Evolutionary conservation across 2,329 filamentous ascomycete genomes (phyloP).

Genomic region (Calonectria pseudoturangicola): DNA sequence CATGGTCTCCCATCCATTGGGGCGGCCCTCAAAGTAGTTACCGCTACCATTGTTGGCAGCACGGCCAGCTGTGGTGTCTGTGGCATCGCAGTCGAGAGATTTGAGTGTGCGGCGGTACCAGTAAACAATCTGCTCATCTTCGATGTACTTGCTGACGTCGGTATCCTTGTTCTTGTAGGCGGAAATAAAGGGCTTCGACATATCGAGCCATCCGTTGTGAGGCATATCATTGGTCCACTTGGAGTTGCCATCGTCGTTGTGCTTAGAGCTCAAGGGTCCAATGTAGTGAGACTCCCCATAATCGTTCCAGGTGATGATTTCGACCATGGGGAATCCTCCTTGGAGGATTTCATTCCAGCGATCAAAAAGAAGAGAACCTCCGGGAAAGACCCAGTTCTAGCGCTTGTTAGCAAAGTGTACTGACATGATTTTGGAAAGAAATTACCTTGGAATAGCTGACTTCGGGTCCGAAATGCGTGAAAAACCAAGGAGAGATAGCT

Average conservation of each 20-base stretch:
- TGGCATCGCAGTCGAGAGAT: constrained; percentile 68
- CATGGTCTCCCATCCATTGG: constrained; percentile 70
- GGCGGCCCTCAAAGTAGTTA: constrained; percentile 71
- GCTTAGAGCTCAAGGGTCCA: constrained; percentile 66
- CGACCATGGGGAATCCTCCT: constrained; percentile 68
- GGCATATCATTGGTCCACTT: constrained; percentile 70
- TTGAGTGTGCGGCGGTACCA: constrained; percentile 73
- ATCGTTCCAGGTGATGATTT: constrained; percentile 69
- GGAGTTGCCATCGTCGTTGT: constrained; percentile 65
- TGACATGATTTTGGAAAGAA: neutral
- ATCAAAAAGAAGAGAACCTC: constrained; percentile 75
- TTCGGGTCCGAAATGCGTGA: constrained; percentile 63
- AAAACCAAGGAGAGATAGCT: constrained; percentile 65
- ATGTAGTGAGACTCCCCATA: constrained; percentile 75
- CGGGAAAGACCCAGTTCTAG: constrained; percentile 76
- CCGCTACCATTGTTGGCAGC: constrained; percentile 66
- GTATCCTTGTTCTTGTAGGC: constrained; percentile 69
- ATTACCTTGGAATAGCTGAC: constrained; percentile 44
- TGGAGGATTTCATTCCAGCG: constrained; percentile 71
- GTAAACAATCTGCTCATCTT: constrained; percentile 70
- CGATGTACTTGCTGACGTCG: constrained; percentile 64
- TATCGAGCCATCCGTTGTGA: constrained; percentile 71
- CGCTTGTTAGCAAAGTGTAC: constrained; percentile 62
- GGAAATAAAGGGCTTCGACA: constrained; percentile 71
- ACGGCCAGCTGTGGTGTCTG: constrained; percentile 68